Conservation (phyloP, 192 early-diverging fungal genomes). For the Dissophora ornata region DNA sequence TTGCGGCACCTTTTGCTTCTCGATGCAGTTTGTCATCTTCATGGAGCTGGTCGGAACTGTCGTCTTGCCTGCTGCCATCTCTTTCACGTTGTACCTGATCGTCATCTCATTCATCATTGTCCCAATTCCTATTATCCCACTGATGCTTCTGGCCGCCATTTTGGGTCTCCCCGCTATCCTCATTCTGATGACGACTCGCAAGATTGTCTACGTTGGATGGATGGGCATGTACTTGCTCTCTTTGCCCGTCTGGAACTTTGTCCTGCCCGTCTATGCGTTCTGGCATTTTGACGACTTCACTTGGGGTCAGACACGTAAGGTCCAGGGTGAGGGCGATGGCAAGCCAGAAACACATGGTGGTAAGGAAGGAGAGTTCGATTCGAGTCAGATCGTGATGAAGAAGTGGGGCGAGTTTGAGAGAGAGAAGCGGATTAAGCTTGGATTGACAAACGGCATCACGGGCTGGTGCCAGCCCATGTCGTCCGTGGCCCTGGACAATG, state of each 20-base stretch:
- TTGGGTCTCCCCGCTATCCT: conserved; percentile 82
- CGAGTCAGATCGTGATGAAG: conserved; percentile 79
- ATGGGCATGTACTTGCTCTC: conserved; percentile 83
- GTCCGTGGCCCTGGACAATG: conserved; percentile 8
- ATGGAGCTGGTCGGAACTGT: conserved; percentile 95
- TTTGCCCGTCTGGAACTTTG: conserved; percentile 84
- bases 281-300: conserved; percentile 93
- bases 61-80: conserved; percentile 91
- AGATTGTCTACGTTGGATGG: conserved; percentile 83
- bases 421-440: conserved; percentile 56
- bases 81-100: conserved; percentile 87
- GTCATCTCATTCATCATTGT: conserved; percentile 68
- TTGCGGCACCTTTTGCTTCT: conserved; percentile 91
- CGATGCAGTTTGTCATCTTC: conserved; percentile 96
- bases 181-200: conserved; percentile 84
- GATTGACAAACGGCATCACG: conserved; percentile 47
- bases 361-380: conserved; percentile 81
- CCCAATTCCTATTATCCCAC: conserved; percentile 67
- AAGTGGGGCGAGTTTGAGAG: conserved; percentile 83
- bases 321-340: conserved; percentile 66
- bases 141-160: conserved; percentile 75
- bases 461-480: conserved; percentile 51
- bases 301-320: conserved; percentile 84
- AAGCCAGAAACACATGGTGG: conserved; percentile 71
- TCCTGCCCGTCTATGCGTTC: conserved; percentile 80